Conservation (phyloP, 2,329 filamentous ascomycete genomes). For the Paecilomyces niveus region DNA sequence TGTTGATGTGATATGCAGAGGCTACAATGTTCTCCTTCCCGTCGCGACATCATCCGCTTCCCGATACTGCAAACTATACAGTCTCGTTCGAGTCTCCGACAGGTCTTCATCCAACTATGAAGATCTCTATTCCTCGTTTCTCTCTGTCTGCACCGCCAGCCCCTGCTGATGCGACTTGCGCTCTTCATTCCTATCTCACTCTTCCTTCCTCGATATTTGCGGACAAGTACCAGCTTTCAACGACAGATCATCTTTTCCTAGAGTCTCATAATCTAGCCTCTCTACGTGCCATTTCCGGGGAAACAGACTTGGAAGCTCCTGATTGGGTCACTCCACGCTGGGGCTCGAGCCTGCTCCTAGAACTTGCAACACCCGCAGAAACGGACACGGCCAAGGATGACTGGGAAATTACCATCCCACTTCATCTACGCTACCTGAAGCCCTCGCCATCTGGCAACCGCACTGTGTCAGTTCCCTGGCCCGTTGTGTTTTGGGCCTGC, state of each 20-base stretch:
- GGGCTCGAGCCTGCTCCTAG: constrained; percentile 72
- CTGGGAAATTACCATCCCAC: constrained; percentile 53
- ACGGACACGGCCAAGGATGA: constrained; percentile 7
- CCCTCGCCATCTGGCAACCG: constrained; percentile 52
- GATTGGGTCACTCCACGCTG: constrained; percentile 69
- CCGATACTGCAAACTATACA: constrained; percentile 48
- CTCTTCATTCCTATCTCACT: constrained; percentile 72
- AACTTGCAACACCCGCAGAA: constrained; percentile 55
- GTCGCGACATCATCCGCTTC: constrained; percentile 62
- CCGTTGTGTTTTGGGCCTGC: constrained; percentile 87
- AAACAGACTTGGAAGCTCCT: constrained; percentile 85
- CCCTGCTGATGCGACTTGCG: constrained; percentile 52
- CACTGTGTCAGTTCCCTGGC: constrained; percentile 63
- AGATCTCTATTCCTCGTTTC: constrained; percentile 54
- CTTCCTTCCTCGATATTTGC: constrained; percentile 75
- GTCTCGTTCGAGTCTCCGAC: constrained; percentile 62
- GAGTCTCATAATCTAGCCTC: constrained; percentile 68
- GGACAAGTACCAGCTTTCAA: constrained; percentile 74
- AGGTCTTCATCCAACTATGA: constrained; percentile 76
- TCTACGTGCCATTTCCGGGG: constrained; percentile 62
- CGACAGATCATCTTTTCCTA: constrained; percentile 58
- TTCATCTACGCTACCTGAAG: constrained; percentile 77
- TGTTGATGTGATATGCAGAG: constrained; percentile 36
- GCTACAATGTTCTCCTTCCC: constrained; percentile 78
- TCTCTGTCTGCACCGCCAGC: constrained; percentile 43